These are phyloP conservation scores for Huntiella abstrusa DNA, from an alignment of 2,329 filamentous ascomycete species.

Conservation along the genomic window DNA sequence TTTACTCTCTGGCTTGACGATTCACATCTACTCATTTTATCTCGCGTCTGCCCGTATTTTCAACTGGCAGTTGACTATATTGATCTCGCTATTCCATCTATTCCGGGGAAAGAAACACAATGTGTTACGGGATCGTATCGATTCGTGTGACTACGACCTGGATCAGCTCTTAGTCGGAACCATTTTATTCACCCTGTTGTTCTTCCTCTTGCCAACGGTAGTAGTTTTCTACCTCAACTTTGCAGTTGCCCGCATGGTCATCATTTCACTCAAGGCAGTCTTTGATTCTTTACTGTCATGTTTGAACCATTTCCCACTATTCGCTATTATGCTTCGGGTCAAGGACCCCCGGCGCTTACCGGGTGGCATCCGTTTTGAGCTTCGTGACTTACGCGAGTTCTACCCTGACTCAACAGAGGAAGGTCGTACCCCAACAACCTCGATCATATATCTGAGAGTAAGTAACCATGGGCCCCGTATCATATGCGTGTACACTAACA, in stretches of 20 bases:
- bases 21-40: slow-evolving; percentile 98
- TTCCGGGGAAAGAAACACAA: slow-evolving; percentile 98
- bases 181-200: slow-evolving; percentile 86
- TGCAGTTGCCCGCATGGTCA: slow-evolving; percentile 80
- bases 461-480: slow-evolving; percentile 10
- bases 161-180: slow-evolving; percentile 93
- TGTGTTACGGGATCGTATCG: slow-evolving; percentile 87
- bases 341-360: slow-evolving; percentile 85
- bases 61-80: slow-evolving; percentile 95
- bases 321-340: slow-evolving; percentile 85
- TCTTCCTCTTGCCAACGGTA: slow-evolving; percentile 87
- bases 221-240: slow-evolving; percentile 96
- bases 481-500: slow-evolving; percentile 2
- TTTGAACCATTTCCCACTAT: slow-evolving; percentile 92
- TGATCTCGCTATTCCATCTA: slow-evolving; percentile 93
- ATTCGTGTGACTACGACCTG: slow-evolving; percentile 95
- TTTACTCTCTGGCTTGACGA: slow-evolving; percentile 70
- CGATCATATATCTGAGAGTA: slow-evolving; percentile 76
- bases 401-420: slow-evolving; percentile 21
- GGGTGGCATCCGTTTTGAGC: slow-evolving; percentile 73
- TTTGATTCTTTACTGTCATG: slow-evolving; percentile 86
- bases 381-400: slow-evolving; percentile 50
- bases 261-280: slow-evolving; percentile 78
- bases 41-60: slow-evolving; percentile 92
- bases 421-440: slow-evolving; percentile 32